These are phyloP conservation scores for Pichia sp. DNA, from an alignment of 1,139 yeast genomes.

Conservation along the genomic window DNA sequence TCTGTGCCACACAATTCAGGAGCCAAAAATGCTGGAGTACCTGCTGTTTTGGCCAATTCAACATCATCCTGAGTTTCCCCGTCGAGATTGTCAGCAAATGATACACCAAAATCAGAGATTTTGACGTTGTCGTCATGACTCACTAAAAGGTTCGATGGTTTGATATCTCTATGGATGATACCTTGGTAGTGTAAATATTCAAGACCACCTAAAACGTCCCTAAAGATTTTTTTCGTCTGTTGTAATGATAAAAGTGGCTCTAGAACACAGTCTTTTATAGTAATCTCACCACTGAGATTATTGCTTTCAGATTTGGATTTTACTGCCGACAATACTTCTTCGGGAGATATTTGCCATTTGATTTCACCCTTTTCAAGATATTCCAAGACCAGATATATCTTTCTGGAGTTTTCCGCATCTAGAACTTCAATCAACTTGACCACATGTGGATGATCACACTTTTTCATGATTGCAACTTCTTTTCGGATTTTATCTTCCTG, in stretches of 20 bases:
- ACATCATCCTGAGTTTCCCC: conserved; percentile 65
- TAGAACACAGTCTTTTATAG: conserved; percentile 15
- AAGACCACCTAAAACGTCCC: conserved; percentile 84
- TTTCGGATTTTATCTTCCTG: conserved; percentile 75
- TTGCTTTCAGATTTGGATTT: conserved; percentile 13
- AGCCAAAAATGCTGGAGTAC: conserved; percentile 84
- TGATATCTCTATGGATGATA: conserved; percentile 92
- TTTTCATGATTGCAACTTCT: conserved; percentile 95
- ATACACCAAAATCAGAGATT: conserved; percentile 95
- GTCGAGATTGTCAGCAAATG: conserved; percentile 64
- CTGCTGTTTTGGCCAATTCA: conserved; percentile 86
- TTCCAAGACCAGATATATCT: conserved; percentile 86
- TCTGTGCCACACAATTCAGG: conserved; percentile 67
- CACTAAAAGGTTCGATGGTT: conserved; percentile 88
- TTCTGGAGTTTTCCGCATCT: conserved; percentile 79
- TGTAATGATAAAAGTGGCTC: conserved; percentile 61
- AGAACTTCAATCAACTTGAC: conserved; percentile 83
- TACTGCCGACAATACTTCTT: conserved; percentile 13
- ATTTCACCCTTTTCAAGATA: conserved; percentile 92
- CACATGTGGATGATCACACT: conserved; percentile 86
- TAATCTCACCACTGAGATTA: conserved; percentile 13
- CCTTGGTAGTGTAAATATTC: conserved; percentile 94
- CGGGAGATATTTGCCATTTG: conserved; percentile 58
- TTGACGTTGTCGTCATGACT: conserved; percentile 73
- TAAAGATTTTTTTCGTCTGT: conserved; percentile 65